Conservation (phyloP, 108 stramenopile genomes). For the Fragilaria crotonensis region DNA sequence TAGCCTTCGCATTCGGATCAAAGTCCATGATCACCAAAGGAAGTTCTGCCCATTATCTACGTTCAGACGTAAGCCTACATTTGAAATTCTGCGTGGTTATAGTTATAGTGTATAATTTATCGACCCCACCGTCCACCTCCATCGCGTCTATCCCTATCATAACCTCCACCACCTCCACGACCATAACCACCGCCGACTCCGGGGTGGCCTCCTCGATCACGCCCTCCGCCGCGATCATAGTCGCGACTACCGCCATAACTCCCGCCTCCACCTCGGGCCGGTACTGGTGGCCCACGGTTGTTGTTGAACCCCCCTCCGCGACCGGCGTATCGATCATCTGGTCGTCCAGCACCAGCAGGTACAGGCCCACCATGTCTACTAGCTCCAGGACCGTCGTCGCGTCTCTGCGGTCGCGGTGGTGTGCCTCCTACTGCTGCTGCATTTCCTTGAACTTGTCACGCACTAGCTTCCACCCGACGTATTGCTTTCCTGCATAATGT, state of each 20-base stretch:
- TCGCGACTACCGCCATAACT: constrained; percentile 23
- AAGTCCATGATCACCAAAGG: no score
- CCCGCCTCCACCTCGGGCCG: constrained; percentile 2
- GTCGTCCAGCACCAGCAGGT: no score
- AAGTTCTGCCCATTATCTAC: no score
- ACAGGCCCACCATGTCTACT: constrained; percentile 17
- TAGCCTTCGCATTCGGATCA: no score
- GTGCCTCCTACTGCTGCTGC: constrained; percentile 54
- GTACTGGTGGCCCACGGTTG: background rate
- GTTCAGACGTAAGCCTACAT: no score
- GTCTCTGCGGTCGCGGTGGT: no score
- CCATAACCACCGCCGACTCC: constrained; percentile 13
- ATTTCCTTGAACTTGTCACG: constrained; percentile 79
- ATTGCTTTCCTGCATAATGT: constrained; percentile 90
- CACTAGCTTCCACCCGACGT: constrained; percentile 89
- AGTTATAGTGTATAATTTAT: background rate
- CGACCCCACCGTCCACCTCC: constrained; percentile 1
- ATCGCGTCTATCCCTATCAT: constrained; percentile 7
- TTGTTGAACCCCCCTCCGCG: no score
- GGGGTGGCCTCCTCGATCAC: constrained; percentile 12
- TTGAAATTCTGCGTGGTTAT: no score
- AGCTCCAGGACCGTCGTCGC: constrained; percentile 41
- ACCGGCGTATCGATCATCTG: no score
- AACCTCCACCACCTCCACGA: constrained; percentile 20
- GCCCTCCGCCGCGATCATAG: constrained; percentile 21